Percentiles rank a stretch among this genome's conserved stretches.
These are phyloP conservation scores for Pterocarpus macrocarpus DNA, from an alignment of 306 rosid genomes.

Conservation along the genomic window DNA sequence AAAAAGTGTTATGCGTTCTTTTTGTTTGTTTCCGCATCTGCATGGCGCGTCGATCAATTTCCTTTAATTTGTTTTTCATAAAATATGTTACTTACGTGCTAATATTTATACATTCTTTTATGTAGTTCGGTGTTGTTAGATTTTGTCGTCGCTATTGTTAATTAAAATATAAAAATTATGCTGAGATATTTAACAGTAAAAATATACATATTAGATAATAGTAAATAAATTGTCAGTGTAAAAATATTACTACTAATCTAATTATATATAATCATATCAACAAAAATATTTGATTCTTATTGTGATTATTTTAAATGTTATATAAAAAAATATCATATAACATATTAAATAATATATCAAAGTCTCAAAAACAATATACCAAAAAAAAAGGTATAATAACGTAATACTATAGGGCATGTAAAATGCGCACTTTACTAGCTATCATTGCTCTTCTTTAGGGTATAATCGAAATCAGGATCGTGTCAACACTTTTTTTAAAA, in stretches of 20 bases:
- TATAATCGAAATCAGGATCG: neutral
- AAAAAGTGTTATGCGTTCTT: constrained; percentile 16
- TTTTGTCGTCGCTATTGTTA: neutral
- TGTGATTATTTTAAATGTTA: no score
- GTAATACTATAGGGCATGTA: neutral
- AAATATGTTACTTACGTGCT: neutral
- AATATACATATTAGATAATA: no score
- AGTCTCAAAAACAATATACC: neutral
- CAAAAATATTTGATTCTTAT: no score
- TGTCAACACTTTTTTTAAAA: no score
- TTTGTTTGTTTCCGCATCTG: constrained; percentile 42
- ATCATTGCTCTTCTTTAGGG: neutral
- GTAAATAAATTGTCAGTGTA: no score
- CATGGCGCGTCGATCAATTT: constrained; percentile 2
- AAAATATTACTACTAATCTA: neutral
- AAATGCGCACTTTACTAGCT: neutral
- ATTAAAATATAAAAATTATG: neutral
- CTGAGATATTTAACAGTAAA: neutral
- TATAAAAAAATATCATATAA: no score
- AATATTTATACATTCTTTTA: neutral
- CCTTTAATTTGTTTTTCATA: neutral
- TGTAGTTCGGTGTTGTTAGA: neutral
- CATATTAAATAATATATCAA: no score
- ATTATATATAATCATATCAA: no score
- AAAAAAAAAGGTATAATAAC: neutral